Conservation (phyloP, 208 protist genomes). For the Vickermania spadyakhi region DNA sequence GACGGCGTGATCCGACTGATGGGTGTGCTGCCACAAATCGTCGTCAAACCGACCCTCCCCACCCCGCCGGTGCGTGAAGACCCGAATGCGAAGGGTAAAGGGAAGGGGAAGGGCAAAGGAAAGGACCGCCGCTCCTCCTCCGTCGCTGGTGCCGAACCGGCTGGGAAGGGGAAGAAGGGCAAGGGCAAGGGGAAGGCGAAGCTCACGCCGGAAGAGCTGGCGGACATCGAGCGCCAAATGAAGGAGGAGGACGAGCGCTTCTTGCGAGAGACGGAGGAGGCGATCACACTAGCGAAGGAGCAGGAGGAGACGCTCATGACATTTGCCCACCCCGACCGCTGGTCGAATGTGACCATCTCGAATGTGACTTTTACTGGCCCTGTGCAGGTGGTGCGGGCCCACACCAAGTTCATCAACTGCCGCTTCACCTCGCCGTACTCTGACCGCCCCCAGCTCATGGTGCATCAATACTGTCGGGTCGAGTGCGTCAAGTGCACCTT, state of each 20-base stretch:
- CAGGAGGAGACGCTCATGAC: constrained; percentile 73
- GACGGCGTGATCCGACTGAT: constrained; percentile 33
- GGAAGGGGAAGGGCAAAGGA: constrained; percentile 3
- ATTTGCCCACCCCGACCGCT: constrained; percentile 77
- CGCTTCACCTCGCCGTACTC: constrained; percentile 22
- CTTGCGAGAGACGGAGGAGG: constrained; percentile 49
- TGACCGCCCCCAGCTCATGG: constrained; percentile 44
- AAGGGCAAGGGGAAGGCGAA: constrained; percentile 30
- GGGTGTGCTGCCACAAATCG: constrained; percentile 50
- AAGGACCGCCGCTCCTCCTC: constrained; percentile 9
- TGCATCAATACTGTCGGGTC: constrained; percentile 74
- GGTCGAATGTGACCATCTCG: constrained; percentile 48
- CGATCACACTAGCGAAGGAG: constrained; percentile 38
- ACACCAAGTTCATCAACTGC: constrained; percentile 80
- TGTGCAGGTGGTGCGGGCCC: constrained; percentile 57
- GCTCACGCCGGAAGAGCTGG: constrained; percentile 47
- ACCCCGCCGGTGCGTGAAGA: constrained; percentile 17
- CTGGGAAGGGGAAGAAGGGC: constrained; percentile 13
- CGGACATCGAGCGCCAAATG: constrained; percentile 47
- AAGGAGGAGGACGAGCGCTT: constrained; percentile 47
- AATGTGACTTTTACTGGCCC: constrained; percentile 68
- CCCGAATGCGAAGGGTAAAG: constrained; percentile 1
- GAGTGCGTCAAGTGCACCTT: constrained; percentile 69
- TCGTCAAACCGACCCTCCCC: constrained; percentile 56
- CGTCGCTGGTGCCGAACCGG: background rate